phyloP scores from a whole-genome alignment of 1,284 basidiomycete genomes.

The Tranzscheliella williamsii region DNA sequence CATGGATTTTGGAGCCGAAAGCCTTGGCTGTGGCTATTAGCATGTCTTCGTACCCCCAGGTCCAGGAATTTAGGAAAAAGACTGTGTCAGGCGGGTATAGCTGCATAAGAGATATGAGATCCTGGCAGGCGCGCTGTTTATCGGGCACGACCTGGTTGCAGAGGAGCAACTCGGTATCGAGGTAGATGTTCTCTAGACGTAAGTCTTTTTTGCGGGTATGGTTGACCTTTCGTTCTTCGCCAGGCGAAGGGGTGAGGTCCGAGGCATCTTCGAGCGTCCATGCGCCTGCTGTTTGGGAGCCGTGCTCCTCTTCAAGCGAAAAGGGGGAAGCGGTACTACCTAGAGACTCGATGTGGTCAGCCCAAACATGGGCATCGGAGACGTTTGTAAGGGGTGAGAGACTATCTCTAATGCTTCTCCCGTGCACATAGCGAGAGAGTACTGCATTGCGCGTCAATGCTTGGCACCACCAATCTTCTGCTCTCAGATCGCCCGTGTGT shows the following conservation, averaged over 20 bases:
- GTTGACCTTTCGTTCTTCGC: background rate
- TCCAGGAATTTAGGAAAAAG: slow-evolving; percentile 91
- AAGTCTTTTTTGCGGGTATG: background rate
- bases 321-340: slow-evolving; percentile 6
- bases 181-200: slow-evolving; percentile 76
- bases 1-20: slow-evolving; percentile 70
- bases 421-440: slow-evolving; percentile 71
- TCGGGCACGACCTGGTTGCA: slow-evolving; percentile 14
- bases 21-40: slow-evolving; percentile 33
- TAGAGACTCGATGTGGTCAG: slow-evolving; percentile 18
- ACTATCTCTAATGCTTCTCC: too few relatives aligned
- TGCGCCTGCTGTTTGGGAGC: slow-evolving; percentile 3
- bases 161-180: slow-evolving; percentile 74
- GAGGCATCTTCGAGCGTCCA: background rate
- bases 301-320: background rate
- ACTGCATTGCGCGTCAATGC: slow-evolving; percentile 71
- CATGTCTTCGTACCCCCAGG: slow-evolving; percentile 70
- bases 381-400: too few relatives aligned
- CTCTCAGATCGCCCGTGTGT: slow-evolving; percentile 89
- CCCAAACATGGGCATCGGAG: slow-evolving; percentile 7
- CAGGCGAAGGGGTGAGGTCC: background rate
- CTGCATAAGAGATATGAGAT: slow-evolving; percentile 68
- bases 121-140: slow-evolving; percentile 63
- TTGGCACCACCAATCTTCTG: slow-evolving; percentile 77
- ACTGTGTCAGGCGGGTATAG: slow-evolving; percentile 67